Base-by-base conservation (phyloP, 202 grass and related monocot genomes). In the Bolboschoenoplectus hybrid region DNA sequence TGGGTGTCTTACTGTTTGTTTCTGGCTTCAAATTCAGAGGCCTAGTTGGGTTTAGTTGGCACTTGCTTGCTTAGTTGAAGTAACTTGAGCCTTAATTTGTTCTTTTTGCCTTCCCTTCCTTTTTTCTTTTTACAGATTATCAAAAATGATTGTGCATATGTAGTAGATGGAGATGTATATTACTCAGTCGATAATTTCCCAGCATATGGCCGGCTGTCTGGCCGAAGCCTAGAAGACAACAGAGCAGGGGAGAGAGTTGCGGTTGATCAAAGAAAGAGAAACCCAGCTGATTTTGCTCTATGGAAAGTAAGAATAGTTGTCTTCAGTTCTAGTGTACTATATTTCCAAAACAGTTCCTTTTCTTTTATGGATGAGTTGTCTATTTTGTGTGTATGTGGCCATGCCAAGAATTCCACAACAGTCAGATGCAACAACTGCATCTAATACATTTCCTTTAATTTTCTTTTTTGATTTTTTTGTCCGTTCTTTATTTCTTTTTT, bases 221-320 rank as follows among this genome's bases (percentile, higher is more conserved):
- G 96, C 81, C 90, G 96, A 85, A 98, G 93, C 60, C 71, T 96
- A 89, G 93, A 98, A 86, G 96, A 98, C 65, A 98, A 96, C 89
- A 89, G 93, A 88, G 91, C 93, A 72, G 96, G 96, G 44, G 96
- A 98, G 93, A 98, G 96, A 81, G 90, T 98, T 83, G 80, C 90
- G 40, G 87, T 98, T 74, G 96, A 98, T 81, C 88, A 89, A 17
- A 91, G 96, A 84, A 98, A 98, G 89, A 88, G 82, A 89, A 94
- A 98, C 46, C 91, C 93, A 86, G 93, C 93, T 92, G 96, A 98
- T 88, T 98, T 98, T 92, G 93, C 96, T 81, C 74, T 98, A 60
- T 98, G 96, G 96, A 98, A 98, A 90, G 96, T 96, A 92, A 86
- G 89, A 35, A 77, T 44, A 38, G 4, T 41, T 17, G 5, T 57